Base-by-base conservation (phyloP, 805 yeast species). In the Kodamaea kakaduensis region DNA sequence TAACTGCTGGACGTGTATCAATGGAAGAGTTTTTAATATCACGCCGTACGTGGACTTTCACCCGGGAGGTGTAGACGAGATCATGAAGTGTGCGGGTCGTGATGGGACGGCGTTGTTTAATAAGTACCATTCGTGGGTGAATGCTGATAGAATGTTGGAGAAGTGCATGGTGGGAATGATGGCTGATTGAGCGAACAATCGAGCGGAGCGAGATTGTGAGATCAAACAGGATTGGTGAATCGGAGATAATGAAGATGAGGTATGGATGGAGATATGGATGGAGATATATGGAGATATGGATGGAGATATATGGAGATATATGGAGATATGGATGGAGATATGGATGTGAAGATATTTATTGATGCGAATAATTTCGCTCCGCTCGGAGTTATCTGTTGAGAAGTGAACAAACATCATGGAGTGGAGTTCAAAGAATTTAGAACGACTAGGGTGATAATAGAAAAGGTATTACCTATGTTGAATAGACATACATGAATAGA, bases 31-130 rank as follows among this genome's bases (percentile, higher is more conserved):
- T 2, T 90, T 84, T 63, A 86, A 89, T 51, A 67, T 90, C n/a
- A 79, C 96, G 0, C 78, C 83, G 9, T 90, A 93, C 56, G 52
- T 93, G 22, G 66, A 75, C 36, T 93, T 79, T 56, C 98, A 90
- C 47, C 98, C 98, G 0, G 98, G 98, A 22, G 98, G 98, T 2
- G 78, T 69, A 3, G 77, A 75, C 5, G 85, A 87, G 50, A 61
- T 90, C 26, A 66, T 85, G 76, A 73, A 77, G 33, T 76, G 83
- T 49, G 93, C 94, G 1, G 96, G 96, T 0, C 67, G 69, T 32
- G 97, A 90, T 54, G 93, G 90, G 1, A 86, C 96, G 3, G 46
- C 60, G 2, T 51, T 84, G 41, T 90, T 90, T 51, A 77, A 80
- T 56, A 78, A 79, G 58, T 84, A 81, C 43, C 80, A 75, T 43